Percentiles rank a stretch among this genome's conserved stretches.
These are phyloP conservation scores for Thalassia testudinum DNA, from an alignment of 116 monocot genomes.

Conservation along the genomic window DNA sequence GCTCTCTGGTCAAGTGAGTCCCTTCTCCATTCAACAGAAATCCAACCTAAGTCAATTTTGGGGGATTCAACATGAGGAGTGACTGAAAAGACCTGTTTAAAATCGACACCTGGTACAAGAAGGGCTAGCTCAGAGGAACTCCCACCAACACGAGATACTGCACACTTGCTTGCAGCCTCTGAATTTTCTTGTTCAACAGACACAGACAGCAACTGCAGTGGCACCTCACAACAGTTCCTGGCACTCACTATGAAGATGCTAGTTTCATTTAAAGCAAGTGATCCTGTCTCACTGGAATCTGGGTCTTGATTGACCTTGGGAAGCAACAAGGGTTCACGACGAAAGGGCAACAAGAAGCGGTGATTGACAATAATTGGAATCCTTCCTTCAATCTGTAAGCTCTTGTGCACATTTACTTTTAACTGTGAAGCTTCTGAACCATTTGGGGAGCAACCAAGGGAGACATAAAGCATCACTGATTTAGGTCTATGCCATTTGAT, in stretches of 20 bases:
- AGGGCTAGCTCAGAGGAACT: slow-evolving; percentile 12
- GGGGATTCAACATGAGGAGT: slow-evolving; percentile 27
- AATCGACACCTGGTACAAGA: slow-evolving; percentile 67
- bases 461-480: slow-evolving; percentile 84
- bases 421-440: slow-evolving; percentile 11
- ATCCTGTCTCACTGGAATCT: slow-evolving; percentile 14
- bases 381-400: slow-evolving; percentile 95
- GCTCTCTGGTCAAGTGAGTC: slow-evolving; percentile 4
- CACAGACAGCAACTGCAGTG: slow-evolving; percentile 40
- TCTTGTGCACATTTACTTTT: slow-evolving; percentile 81
- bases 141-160: slow-evolving; percentile 25
- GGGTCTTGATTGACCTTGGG: slow-evolving; percentile 36
- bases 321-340: slow-evolving; percentile 64
- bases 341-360: slow-evolving; percentile 64
- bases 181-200: slow-evolving; percentile 28
- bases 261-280: slow-evolving; percentile 50
- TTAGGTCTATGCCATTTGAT: slow-evolving; percentile 88
- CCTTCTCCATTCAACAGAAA: slow-evolving; percentile 51
- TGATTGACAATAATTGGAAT: slow-evolving; percentile 53
- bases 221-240: slow-evolving; percentile 77
- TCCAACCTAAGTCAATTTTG: slow-evolving; percentile 37
- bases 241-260: slow-evolving; percentile 57
- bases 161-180: slow-evolving; percentile 11
- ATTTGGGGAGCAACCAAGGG: slow-evolving; percentile 56
- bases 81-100: slow-evolving; percentile 63